phyloP scores from a whole-genome alignment of 2,329 filamentous ascomycete species.

The Anisogramma anomala region DNA sequence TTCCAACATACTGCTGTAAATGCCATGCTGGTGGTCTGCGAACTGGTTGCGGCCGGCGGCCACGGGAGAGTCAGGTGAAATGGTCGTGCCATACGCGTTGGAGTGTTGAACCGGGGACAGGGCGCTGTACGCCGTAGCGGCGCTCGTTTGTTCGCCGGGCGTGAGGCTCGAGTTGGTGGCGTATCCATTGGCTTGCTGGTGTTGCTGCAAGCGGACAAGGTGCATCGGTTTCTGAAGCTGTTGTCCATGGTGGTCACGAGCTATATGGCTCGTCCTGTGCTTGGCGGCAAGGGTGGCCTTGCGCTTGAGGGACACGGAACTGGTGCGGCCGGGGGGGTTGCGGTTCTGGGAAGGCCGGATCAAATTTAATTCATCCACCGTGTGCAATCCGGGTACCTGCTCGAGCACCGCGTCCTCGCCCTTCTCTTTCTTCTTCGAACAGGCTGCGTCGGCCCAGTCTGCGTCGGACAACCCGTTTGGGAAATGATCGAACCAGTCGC shows the following conservation, averaged over 20 bases:
- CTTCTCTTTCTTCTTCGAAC: conserved; percentile 57
- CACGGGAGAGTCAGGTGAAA: conserved; percentile 44
- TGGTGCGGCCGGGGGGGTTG: conserved; percentile 22
- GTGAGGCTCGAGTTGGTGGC: conserved; percentile 28
- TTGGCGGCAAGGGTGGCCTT: conserved; percentile 30
- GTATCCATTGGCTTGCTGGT: conserved; percentile 32
- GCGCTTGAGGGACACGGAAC: conserved; percentile 18
- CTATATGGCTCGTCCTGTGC: conserved; percentile 20
- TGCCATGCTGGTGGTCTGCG: conserved; percentile 26
- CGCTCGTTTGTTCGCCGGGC: conserved; percentile 30
- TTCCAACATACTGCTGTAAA: conserved; percentile 43
- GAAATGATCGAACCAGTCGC: conserved; percentile 94
- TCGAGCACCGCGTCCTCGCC: conserved; percentile 81
- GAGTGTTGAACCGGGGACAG: conserved; percentile 29
- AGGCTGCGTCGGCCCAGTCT: conserved; percentile 68
- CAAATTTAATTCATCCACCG: conserved; percentile 93
- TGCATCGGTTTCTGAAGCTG: conserved; percentile 25
- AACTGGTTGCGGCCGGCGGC: conserved; percentile 24
- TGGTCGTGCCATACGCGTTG: conserved; percentile 29
- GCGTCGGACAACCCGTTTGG: conserved; percentile 79
- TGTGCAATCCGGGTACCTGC: conserved; percentile 81
- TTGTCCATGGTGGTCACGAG: conserved; percentile 23
- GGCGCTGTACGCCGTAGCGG: conserved; percentile 29
- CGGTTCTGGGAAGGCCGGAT: too few relatives aligned
- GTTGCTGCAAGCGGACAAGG: conserved; percentile 27